Percentiles rank a stretch among this genome's conserved stretches.
Conservation (phyloP, 805 yeast species). For the Wickerhamiella qilinensis region DNA sequence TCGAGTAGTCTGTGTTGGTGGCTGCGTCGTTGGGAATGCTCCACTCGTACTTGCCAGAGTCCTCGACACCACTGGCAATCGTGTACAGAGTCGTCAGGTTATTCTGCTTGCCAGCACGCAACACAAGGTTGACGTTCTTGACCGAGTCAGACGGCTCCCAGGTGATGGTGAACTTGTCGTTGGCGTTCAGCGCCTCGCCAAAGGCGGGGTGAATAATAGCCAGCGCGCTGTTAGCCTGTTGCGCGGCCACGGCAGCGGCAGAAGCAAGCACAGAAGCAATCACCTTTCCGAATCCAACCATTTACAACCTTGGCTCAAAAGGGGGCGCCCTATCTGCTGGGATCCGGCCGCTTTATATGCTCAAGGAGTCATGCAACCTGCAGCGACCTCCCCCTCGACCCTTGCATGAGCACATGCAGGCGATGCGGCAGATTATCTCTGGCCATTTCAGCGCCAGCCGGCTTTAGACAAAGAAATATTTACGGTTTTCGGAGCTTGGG, state of each 20-base stretch:
- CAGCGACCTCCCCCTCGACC: too few species aligned
- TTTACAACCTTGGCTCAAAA: too few species aligned
- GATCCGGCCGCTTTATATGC: too few species aligned
- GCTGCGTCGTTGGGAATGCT: constrained; percentile 10
- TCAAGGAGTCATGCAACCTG: too few species aligned
- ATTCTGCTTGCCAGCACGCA: constrained; percentile 16
- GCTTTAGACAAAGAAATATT: too few species aligned
- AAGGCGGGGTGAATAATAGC: constrained; percentile 15
- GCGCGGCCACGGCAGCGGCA: constrained; percentile 7
- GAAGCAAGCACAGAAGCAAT: constrained; percentile 2
- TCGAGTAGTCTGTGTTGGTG: constrained; percentile 15
- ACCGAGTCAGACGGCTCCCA: constrained; percentile 18
- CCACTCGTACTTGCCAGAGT: constrained; percentile 20
- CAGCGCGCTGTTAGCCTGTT: constrained; percentile 9
- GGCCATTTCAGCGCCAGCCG: too few species aligned
- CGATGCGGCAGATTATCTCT: too few species aligned
- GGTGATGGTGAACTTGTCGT: constrained; percentile 14
- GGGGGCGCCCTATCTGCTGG: too few species aligned
- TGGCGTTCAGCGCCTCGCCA: constrained; percentile 18
- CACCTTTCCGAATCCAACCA: constrained; percentile 4
- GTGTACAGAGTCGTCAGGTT: constrained; percentile 13
- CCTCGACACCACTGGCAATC: constrained; percentile 17
- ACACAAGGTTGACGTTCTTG: constrained; percentile 15
- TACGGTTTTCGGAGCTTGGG: too few species aligned
- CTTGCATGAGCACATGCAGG: too few species aligned